Base-by-base conservation (phyloP, 306 rosid species). In the Corylus americana region DNA sequence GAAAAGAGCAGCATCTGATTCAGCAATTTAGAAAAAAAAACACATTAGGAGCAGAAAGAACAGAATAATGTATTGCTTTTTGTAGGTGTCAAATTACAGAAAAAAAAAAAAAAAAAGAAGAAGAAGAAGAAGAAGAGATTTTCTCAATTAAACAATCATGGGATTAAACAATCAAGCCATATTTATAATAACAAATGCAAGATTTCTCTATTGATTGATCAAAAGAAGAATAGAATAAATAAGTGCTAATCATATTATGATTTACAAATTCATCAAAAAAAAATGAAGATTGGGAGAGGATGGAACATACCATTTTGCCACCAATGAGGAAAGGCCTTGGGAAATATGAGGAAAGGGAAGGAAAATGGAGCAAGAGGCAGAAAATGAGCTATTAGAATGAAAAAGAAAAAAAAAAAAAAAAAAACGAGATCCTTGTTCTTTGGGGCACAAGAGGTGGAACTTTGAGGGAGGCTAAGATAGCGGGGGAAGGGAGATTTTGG, bases 301-400 rank as follows among this genome's bases (percentile, higher is more conserved):
- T 18, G 62, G 67, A 53, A 55, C 50, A 29, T 88, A 92, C 97
- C 97, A 92, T 92, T 84, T 89, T 90, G 91, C 82, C 88, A 87
- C 89, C 84, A 83, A 85, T 81, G 89, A 84, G 87, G 84, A 87
- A 84, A 27, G 81, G 86, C 83, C 90, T 85, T 77, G 83, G 39
- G 87, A 86, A 82, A 85, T 85, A 83, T 82, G 45, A 42, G 45
- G 86, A 55, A 55, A 80, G 27, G 76, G 80, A 74, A 74, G 71
- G 83, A 81, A 78, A 27, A 25, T 58, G 62, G 74, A 77, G 71
- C 58, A 77, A 16, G 74, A 77, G 76, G 49, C 71, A 35, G 70
- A 82, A 71, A 80, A 84, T 73, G 78, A 86, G 72, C 66, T 42
- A 55, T 63, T 66, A 31, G 45, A 76, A 76, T 55, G 57, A 71